Percentiles rank a stretch among this genome's conserved stretches.
Conservation (phyloP, 495 filamentous ascomycete species). For the Aeminium ludgeri region DNA sequence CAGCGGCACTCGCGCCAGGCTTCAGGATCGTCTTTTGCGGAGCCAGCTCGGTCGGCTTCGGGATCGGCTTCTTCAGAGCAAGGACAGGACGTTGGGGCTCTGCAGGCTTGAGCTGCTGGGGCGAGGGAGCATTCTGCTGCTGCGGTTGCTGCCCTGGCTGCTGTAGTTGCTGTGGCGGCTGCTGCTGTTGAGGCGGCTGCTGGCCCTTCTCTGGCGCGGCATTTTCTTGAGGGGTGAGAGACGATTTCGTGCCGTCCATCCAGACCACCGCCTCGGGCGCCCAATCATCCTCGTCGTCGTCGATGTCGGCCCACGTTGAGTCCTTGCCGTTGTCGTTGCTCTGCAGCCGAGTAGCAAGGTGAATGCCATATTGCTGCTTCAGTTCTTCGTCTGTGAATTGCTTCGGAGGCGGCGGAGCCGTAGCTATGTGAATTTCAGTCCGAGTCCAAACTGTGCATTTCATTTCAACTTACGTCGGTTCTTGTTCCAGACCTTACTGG, state of each 20-base stretch:
- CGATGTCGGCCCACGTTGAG: constrained; percentile 94
- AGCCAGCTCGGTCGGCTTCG: constrained; percentile 17
- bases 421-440: constrained; percentile 34
- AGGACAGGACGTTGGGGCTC: constrained; percentile 1
- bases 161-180: no score
- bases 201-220: constrained; percentile 20
- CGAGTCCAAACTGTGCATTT: not conserved
- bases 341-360: constrained; percentile 80
- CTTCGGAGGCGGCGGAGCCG: constrained; percentile 64
- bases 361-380: constrained; percentile 88
- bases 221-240: constrained; percentile 46
- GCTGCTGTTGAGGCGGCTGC: constrained; percentile 1
- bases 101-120: constrained; percentile 1
- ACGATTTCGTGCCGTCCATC: constrained; percentile 92
- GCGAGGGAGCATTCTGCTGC: no score
- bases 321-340: constrained; percentile 68
- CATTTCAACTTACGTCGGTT: constrained; percentile 46
- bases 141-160: no score
- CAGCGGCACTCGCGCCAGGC: constrained; percentile 17
- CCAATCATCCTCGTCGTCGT: constrained; percentile 98
- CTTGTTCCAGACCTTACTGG: constrained; percentile 85
- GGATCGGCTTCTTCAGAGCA: constrained; percentile 4
- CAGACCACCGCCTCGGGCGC: constrained; percentile 90
- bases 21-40: constrained; percentile 27
- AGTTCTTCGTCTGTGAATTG: constrained; percentile 95